A percentile compares a stretch with the other conserved stretches of the same genome.
These are phyloP conservation scores for Wickerhamomyces xylosicus DNA, from an alignment of 805 yeast species.

Conservation along the genomic window DNA sequence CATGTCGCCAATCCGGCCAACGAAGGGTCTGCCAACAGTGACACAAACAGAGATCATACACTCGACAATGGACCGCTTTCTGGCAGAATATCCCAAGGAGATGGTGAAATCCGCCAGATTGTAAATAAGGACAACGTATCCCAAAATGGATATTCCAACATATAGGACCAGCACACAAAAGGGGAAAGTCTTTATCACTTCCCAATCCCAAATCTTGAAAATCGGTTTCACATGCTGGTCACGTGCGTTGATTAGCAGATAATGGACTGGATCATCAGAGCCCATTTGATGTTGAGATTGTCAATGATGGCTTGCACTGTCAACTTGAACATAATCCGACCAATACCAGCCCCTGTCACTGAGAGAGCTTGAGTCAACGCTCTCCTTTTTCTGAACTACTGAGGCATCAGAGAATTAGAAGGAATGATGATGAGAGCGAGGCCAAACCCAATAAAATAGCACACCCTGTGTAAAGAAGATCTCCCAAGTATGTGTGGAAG, in stretches of 20 bases:
- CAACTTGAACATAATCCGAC: constrained; percentile 32
- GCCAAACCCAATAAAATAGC: constrained; percentile 40
- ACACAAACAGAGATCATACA: constrained; percentile 54
- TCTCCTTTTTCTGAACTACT: constrained; percentile 58
- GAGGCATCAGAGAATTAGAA: constrained; percentile 49
- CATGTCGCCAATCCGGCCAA: constrained; percentile 40
- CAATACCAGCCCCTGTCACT: constrained; percentile 31
- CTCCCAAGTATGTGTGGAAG: constrained; percentile 50
- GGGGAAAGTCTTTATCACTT: no score
- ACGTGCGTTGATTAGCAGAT: constrained; percentile 28
- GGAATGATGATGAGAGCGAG: constrained; percentile 47
- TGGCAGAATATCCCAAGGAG: constrained; percentile 44
- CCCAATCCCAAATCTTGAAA: no score
- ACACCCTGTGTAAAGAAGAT: constrained; percentile 60
- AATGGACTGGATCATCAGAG: constrained; percentile 26
- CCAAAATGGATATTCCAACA: constrained; percentile 40
- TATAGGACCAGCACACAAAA: constrained; percentile 33
- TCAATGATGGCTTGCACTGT: constrained; percentile 26
- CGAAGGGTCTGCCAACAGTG: constrained; percentile 42
- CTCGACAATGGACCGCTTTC: constrained; percentile 47
- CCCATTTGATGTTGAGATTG: constrained; percentile 20
- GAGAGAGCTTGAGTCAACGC: constrained; percentile 33
- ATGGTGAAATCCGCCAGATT: constrained; percentile 49
- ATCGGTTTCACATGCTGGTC: constrained; percentile 24
- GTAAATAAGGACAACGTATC: constrained; percentile 50